These are phyloP conservation scores for Prototheca stagnorum DNA, from an alignment of 163 green algal genomes.

Conservation along the genomic window DNA sequence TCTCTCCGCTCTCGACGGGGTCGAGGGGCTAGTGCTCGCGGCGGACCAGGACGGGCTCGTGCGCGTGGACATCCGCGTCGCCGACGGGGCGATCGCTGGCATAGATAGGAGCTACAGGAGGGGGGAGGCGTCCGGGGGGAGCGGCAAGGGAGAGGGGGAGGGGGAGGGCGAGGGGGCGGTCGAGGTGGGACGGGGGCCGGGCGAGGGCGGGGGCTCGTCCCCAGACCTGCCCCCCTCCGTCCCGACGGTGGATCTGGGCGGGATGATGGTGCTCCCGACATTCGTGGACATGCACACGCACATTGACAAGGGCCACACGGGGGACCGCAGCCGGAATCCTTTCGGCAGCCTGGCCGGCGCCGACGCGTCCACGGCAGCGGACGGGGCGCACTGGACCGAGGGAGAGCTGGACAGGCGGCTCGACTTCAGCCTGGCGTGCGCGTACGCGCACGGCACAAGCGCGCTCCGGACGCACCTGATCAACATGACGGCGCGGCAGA, in stretches of 20 bases:
- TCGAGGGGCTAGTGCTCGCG: not conserved
- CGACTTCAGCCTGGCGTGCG: slow-evolving; percentile 50
- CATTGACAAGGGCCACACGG: slow-evolving; percentile 61
- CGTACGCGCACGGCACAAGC: slow-evolving; percentile 51
- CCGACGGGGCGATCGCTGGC: not conserved
- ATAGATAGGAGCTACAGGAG: not conserved
- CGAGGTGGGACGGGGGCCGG: not conserved
- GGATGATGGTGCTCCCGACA: slow-evolving; percentile 38
- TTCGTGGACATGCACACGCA: slow-evolving; percentile 61
- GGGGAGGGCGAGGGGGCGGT: not conserved
- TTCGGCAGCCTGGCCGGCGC: slow-evolving; percentile 41
- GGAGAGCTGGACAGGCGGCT: slow-evolving; percentile 45
- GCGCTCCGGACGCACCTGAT: slow-evolving; percentile 62
- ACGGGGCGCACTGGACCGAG: slow-evolving; percentile 42
- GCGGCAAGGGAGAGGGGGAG: not conserved
- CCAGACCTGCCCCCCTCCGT: not conserved
- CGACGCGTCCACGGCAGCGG: slow-evolving; percentile 37
- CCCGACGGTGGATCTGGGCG: slow-evolving; percentile 19
- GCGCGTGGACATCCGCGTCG: slow-evolving; percentile 2
- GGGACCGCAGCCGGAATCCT: slow-evolving; percentile 45
- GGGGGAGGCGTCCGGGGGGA: not conserved
- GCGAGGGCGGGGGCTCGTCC: not conserved
- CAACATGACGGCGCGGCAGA: slow-evolving; percentile 46
- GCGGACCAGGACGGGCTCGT: not conserved
- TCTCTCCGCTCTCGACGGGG: not conserved